Base-by-base conservation (phyloP, 2,329 filamentous ascomycete genomes). In the Ophiosphaerella herpotricha region DNA sequence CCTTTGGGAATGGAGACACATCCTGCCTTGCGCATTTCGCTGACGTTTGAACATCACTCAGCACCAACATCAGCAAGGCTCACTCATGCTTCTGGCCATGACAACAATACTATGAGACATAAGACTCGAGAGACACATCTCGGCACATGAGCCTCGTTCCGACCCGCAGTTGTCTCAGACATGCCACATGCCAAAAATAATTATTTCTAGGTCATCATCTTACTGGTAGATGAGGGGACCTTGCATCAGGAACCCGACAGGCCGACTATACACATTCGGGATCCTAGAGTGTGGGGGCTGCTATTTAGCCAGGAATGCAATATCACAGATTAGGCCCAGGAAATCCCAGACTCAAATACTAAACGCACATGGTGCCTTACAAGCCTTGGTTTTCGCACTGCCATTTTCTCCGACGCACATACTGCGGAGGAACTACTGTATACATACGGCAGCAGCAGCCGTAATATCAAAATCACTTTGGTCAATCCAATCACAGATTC, bases 241-340 rank as follows among this genome's bases (percentile, higher is more conserved):
- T 29, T 29, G 26, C 26, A 29, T 8, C 26, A 11, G 31, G 23
- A 29, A 44, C 32, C 33, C 33, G 41, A 16, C 23, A 29, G 29
- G 21, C 21, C 33, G 41, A 29, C 11, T 29, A 11, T 29, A 11
- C 26, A 29, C 11, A 11, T 29, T 8, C 26, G 6, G 7, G 43
- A 21, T 13, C 40, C 48, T 29, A 4, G 43, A 26, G 24, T 13
- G 32, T 43, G 33, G 21, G 14, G 14, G 31, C 11, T 38, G 36
- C 40, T 42, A 44, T 44, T 52, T 52, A 52, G 32, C 50, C 45
- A 48, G 50, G 37, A 48, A 34, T 44, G 45, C 38, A 50, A 50
- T 48, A 42, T 43, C 42, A 40, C 37, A 52, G 36, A 52, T 45
- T 44, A 33, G 24, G 5, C 32, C 41, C 33, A 23, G 41, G 43